These are phyloP conservation scores for Theileria equi DNA, from an alignment of 169 alveolate genomes.

Conservation along the genomic window DNA sequence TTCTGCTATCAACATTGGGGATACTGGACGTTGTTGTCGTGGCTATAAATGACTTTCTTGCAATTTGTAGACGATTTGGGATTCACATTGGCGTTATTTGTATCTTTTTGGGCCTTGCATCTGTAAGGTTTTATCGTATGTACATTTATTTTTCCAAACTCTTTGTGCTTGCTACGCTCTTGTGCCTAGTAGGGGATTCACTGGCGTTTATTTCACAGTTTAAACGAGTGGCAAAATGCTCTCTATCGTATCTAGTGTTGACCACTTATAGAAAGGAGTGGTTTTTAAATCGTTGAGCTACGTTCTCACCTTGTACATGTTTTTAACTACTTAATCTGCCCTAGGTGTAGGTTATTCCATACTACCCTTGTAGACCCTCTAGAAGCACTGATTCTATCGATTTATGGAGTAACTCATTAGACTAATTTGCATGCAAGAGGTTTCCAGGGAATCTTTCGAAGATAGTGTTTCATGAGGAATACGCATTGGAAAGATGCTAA, in stretches of 20 bases:
- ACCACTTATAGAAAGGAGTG: constrained; percentile 38
- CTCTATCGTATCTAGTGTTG: constrained; percentile 17
- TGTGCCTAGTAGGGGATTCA: constrained; percentile 3
- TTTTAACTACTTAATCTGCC: too few species aligned
- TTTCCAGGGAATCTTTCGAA: too few species aligned
- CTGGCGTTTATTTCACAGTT: not conserved
- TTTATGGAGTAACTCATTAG: too few species aligned
- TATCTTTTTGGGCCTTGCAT: constrained; percentile 13
- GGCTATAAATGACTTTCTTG: constrained; percentile 34
- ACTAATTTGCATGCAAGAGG: too few species aligned
- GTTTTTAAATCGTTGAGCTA: constrained; percentile 57
- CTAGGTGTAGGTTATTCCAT: too few species aligned
- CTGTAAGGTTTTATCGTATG: constrained; percentile 14
- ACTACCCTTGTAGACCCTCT: too few species aligned
- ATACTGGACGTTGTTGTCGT: constrained; percentile 10
- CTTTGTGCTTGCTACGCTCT: not conserved
- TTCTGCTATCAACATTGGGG: not conserved
- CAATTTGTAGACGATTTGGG: constrained; percentile 28
- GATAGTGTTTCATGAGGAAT: too few species aligned
- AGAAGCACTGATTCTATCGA: too few species aligned
- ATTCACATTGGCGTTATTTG: not conserved
- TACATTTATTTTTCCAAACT: constrained; percentile 5
- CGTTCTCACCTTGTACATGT: too few species aligned
- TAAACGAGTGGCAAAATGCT: not conserved
- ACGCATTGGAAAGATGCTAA: too few species aligned